Base-by-base conservation (phyloP, 176 grass and related monocot species). In the Pontederia crassipes region DNA sequence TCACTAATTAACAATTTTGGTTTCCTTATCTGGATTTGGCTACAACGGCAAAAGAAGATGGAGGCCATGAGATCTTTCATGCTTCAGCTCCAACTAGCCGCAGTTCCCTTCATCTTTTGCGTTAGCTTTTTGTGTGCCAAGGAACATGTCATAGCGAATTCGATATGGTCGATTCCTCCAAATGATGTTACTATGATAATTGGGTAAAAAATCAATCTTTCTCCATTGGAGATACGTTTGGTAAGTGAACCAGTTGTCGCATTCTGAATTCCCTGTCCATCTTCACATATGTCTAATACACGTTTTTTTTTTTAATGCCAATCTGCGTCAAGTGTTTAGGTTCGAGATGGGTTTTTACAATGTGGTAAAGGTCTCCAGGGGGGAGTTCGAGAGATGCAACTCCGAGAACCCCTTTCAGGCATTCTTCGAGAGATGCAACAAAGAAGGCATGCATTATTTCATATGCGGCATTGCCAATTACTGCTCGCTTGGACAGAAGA, bases 301-400 rank as follows among this genome's bases (percentile, higher is more conserved):
- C n/a, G 0, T 20, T 71, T n/a, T 12, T 45, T 14, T 9, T 46
- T 8, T 10, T 27, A 40, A 8, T 46, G 40, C 28, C 46, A 49
- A 15, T 29, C 17, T 9, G 28, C 11, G 16, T 20, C 12, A 65
- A 81, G 78, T 72, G 1, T 89, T 85, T 67, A 73, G 68, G 75
- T 85, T 89, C 64, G 72, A 78, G 59, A 49, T 28, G 13, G 81
- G 86, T 35, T 69, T 85, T 57, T 89, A 79, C 78, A 67, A 85
- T 46, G 81, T 81, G 58, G 68, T 76, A 54, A 54, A 81, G 81
- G 81, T 89, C 15, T 68, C 58, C 4, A 54, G 46, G 54, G 15
- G 67, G 18, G 78, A 81, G 67, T 85, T 62, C 69, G 70, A 81
- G 0, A 15, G 0, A 12, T 85, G 82, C 75, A 62, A 50, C 13